Percentiles rank a stretch among this genome's conserved stretches.
Conservation (phyloP, 2,329 filamentous ascomycete genomes). For the Diplodia scrobiculata region DNA sequence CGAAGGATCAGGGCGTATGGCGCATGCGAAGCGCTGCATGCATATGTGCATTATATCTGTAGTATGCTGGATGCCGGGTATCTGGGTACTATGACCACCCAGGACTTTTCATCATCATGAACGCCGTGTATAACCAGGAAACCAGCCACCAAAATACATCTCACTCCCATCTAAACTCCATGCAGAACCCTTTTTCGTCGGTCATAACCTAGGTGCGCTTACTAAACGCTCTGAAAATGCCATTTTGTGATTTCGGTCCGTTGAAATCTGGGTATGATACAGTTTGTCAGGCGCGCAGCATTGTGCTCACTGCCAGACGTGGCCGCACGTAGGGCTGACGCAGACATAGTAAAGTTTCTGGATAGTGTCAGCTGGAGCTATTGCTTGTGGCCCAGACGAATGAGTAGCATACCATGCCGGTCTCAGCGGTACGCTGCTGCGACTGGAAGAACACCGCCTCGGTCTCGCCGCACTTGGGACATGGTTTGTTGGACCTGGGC, state of each 20-base stretch:
- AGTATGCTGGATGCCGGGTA: conserved; percentile 22
- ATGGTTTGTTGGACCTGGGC: conserved; percentile 82
- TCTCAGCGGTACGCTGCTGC: conserved; percentile 93
- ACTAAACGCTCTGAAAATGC: neutral
- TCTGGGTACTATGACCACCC: conserved; percentile 26
- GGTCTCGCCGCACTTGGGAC: conserved; percentile 79
- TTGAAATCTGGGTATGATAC: neutral
- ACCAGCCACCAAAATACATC: conserved; percentile 11
- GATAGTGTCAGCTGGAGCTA: conserved; percentile 38
- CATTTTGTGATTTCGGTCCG: neutral
- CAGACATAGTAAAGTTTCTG: conserved; percentile 69
- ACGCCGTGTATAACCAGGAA: conserved; percentile 19
- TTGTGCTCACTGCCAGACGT: conserved; percentile 66
- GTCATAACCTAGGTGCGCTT: neutral
- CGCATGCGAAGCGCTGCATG: conserved; percentile 6
- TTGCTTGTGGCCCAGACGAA: neutral
- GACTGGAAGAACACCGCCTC: conserved; percentile 99
- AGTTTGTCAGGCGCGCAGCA: neutral
- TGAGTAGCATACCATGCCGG: conserved; percentile 82
- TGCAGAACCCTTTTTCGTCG: neutral
- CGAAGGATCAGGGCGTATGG: neutral
- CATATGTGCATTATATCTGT: conserved; percentile 16
- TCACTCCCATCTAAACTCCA: conserved; percentile 16
- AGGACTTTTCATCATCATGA: conserved; percentile 15
- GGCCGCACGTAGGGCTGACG: conserved; percentile 87